These are phyloP conservation scores for Microbotryomycetes sp. DNA, from an alignment of 1,284 basidiomycete genomes.

Conservation along the genomic window DNA sequence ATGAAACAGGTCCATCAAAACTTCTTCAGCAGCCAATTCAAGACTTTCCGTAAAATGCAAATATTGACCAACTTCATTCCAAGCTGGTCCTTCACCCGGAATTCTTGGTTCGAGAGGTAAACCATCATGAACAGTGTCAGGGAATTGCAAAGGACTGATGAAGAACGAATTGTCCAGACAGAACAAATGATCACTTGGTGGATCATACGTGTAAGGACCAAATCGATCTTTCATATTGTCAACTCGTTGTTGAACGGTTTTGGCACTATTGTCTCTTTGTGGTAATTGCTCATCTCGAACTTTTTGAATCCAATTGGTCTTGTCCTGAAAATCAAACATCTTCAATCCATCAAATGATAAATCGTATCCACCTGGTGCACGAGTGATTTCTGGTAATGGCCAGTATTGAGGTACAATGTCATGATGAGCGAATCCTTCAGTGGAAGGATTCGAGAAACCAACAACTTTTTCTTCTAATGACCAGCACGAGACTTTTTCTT, in stretches of 20 bases:
- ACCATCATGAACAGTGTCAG: neutral
- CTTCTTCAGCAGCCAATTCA: slow-evolving; percentile 12
- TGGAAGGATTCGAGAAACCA: slow-evolving; percentile 17
- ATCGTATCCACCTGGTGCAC: slow-evolving; percentile 23
- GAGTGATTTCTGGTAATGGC: slow-evolving; percentile 17
- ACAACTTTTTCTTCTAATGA: slow-evolving; percentile 18
- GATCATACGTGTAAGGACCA: neutral
- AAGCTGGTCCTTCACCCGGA: slow-evolving; percentile 22
- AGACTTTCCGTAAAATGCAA: slow-evolving; percentile 22
- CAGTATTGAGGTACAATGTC: slow-evolving; percentile 15
- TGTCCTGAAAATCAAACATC: slow-evolving; percentile 25
- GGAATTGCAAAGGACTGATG: slow-evolving; percentile 27
- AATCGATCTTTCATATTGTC: slow-evolving; percentile 27
- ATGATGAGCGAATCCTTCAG: slow-evolving; percentile 20
- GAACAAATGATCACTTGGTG: slow-evolving; percentile 25
- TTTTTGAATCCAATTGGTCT: slow-evolving; percentile 15
- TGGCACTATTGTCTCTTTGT: neutral
- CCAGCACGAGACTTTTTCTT: slow-evolving; percentile 29
- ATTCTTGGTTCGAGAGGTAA: slow-evolving; percentile 8
- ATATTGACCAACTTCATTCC: slow-evolving; percentile 25
- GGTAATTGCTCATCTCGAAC: slow-evolving; percentile 17
- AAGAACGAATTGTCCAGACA: slow-evolving; percentile 34
- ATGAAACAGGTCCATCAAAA: slow-evolving; percentile 17
- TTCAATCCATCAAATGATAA: slow-evolving; percentile 26
- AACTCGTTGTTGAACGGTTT: neutral